Evolutionary conservation across 2,329 filamentous ascomycete genomes (phyloP).

Genomic region (Arthrobotrys musiformis): DNA sequence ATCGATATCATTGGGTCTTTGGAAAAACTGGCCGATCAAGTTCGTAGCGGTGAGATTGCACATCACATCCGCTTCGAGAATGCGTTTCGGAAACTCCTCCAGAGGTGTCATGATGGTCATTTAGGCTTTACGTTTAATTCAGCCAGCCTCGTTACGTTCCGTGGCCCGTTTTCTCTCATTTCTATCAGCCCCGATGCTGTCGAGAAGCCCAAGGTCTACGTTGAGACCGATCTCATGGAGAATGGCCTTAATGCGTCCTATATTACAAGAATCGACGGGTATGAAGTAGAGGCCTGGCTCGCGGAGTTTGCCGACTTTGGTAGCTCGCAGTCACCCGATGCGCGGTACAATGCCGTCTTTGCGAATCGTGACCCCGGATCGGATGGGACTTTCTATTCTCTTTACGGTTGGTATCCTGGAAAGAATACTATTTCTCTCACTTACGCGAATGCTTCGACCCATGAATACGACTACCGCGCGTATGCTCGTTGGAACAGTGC

Average conservation of each 20-base stretch:
- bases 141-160: conserved; percentile 3
- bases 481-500: conserved; percentile 26
- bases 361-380: conserved; percentile 44
- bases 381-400: conserved; percentile 31
- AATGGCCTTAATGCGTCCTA: background rate
- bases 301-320: conserved; percentile 38
- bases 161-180: conserved; percentile 34
- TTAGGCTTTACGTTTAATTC: conserved; percentile 31
- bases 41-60: conserved; percentile 29
- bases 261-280: conserved; percentile 44
- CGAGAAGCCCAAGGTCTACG: conserved; percentile 40
- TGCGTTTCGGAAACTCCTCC: conserved; percentile 32
- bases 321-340: conserved; percentile 49
- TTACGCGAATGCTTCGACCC: conserved; percentile 37
- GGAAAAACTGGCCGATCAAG: conserved; percentile 16
- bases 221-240: conserved; percentile 22
- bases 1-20: conserved; percentile 43
- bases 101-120: conserved; percentile 48
- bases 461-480: conserved; percentile 27
- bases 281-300: conserved; percentile 38
- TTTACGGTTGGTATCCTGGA: conserved; percentile 46
- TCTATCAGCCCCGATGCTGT: conserved; percentile 45
- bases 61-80: conserved; percentile 45
- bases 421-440: conserved; percentile 46
- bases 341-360: conserved; percentile 47